A percentile compares a stretch with the other conserved stretches of the same genome.
These are phyloP conservation scores for Leccinum broughii DNA, from an alignment of 768 basidiomycete genomes.

Conservation along the genomic window DNA sequence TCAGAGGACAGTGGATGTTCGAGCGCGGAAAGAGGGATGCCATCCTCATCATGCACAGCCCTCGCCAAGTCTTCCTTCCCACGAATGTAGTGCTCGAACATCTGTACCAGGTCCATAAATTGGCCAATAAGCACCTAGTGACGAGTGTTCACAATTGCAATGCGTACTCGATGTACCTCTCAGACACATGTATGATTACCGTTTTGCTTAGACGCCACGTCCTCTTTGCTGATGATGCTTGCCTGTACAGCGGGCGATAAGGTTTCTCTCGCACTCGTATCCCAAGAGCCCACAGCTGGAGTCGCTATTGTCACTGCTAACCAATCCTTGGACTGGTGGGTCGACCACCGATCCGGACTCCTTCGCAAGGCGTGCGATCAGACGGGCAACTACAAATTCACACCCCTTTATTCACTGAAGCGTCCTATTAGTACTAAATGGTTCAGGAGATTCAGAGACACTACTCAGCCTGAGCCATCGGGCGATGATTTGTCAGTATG, in stretches of 20 bases:
- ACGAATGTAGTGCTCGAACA: slow-evolving; percentile 23
- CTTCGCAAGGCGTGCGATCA: slow-evolving; percentile 23
- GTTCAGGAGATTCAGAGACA: slow-evolving; percentile 18
- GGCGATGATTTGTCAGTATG: slow-evolving; percentile 25
- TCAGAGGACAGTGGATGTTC: slow-evolving; percentile 37
- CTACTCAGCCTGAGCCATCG: slow-evolving; percentile 4
- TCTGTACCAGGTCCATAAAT: slow-evolving; percentile 26
- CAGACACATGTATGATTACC: slow-evolving; percentile 20
- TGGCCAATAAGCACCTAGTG: slow-evolving; percentile 33
- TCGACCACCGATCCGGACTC: slow-evolving; percentile 15
- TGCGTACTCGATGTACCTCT: slow-evolving; percentile 36
- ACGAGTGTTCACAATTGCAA: slow-evolving; percentile 32
- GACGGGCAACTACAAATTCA: slow-evolving; percentile 18
- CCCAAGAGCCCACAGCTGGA: slow-evolving; percentile 10
- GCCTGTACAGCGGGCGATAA: slow-evolving; percentile 20
- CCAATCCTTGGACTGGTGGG: slow-evolving; percentile 18
- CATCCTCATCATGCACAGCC: slow-evolving; percentile 34
- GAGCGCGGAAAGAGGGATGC: slow-evolving; percentile 29
- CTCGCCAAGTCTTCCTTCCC: slow-evolving; percentile 24
- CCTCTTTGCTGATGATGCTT: not conserved
- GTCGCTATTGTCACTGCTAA: not conserved
- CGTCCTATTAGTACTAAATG: not conserved
- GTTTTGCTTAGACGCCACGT: not conserved
- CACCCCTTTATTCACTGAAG: slow-evolving; percentile 22
- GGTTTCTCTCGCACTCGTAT: slow-evolving; percentile 22